Base-by-base conservation (phyloP, 345 rosid species). In the Aurinia saxatilis region DNA sequence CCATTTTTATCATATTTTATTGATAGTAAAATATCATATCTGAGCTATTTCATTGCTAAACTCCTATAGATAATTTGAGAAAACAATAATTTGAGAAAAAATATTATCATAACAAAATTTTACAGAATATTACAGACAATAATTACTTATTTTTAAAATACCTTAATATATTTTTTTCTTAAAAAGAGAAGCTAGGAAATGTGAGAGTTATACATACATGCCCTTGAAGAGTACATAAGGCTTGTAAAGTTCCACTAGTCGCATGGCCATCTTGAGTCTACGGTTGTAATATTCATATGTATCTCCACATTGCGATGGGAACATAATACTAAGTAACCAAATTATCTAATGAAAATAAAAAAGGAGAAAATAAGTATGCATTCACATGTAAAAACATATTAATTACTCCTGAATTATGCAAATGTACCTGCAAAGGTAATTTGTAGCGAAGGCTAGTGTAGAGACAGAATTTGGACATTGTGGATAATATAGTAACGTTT, bases 181-280 rank as follows among this genome's bases (percentile, higher is more conserved):
- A 4, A 49, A 31, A 27, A 39, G 10, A 10, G 37, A 17, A 27
- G 16, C 9, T 27, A 31, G 33, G 5, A 44, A 30, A 34, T 19
- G 18, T 19, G 46, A 39, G 44, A 52, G 34, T 30, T 21, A 31
- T 0, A 80, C 95, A 11, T 87, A 90, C 95, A 83, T 66, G 70
- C 81, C 95, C 19, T 59, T 27, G 84, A 83, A 84, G 89, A 87
- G 81, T 65, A 79, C 68, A 73, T 85, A 90, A 6, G 93, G 91
- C 54, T 79, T 56, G 74, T 87, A 87, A 13, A 90, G 76, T 19
- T 85, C 83, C 8, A 76, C 82, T 50, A 87, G 36, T 50, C 81
- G 72, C 84, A 87, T 75, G 15, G 80, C 84, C 13, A 45, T 71
- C 12, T 70, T 81, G 68, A 65, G 29, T 54, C 2, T 34, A 30